Evolutionary conservation across 2,329 filamentous ascomycete genomes (phyloP), one percentile per base, ranked within the genome.

Genomic region (Amauroascus niger): DNA sequence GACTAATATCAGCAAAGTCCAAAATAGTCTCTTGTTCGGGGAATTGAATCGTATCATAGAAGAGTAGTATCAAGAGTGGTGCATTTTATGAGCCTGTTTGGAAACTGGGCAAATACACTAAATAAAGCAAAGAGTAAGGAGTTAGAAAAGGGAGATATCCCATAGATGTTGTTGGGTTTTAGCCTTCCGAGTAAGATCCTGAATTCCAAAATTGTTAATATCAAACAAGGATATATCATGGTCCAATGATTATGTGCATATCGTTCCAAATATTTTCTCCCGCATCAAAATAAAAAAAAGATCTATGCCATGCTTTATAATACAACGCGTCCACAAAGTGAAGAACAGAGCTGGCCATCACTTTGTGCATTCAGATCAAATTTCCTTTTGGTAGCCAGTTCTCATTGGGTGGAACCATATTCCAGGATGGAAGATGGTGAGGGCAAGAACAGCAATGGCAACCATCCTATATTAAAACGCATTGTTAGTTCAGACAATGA

Each of bases 351-450:
- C 5, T 16, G 5, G 6, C 6, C 14, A 24, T 13, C n/a, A 9
- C 20, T 41, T 9, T 41, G 7, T 24, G 7, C 7, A 35, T 24
- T 32, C 45, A 7, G 24, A 18, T 41, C 22, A 50, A 6, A 41
- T 32, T 37, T 41, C n/a, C 28, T 50, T 50, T 43, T 30, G 35
- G 32, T 33, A 43, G 16, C 49, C 49, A 7, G 49, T 51, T 44
- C 49, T 30, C 49, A 51, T 51, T 18, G 28, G 26, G 6, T 39
- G 49, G 18, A 51, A 51, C 49, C 70, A 75, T 49, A 73, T 64
- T n/a, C 69, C 72, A 0, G 74, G 74, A 53, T 76, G 73, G 33
- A 71, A 66, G 30, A 71, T 53, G 0, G 71, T 75, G 37, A 76
- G 65, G 16, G 67, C 55, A 2, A 74, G 62, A 24, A 64, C 61